Evolutionary conservation across 2,329 filamentous ascomycete species (phyloP).

Genomic region (Colletotrichum tropicale): DNA sequence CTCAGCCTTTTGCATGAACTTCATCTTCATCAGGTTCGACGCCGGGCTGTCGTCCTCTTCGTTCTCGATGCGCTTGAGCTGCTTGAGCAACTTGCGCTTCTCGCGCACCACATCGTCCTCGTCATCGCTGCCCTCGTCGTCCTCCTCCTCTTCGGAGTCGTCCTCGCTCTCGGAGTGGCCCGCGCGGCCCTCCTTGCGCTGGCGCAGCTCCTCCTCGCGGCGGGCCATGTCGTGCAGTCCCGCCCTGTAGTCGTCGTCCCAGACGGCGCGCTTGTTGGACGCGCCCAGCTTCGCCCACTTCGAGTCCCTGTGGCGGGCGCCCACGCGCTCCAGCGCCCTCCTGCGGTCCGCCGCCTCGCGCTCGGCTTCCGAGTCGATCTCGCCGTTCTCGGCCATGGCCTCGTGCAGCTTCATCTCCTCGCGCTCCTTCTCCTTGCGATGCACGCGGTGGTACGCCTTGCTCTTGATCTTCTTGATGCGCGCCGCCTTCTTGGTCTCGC

Average conservation of each 20-base stretch:
- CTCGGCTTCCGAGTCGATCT: slow-evolving; percentile 69
- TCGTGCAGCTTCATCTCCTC: slow-evolving; percentile 57
- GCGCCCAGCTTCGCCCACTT: slow-evolving; percentile 91
- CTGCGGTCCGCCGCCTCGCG: slow-evolving; percentile 71
- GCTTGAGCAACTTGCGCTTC: slow-evolving; percentile 42
- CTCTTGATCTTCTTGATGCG: slow-evolving; percentile 99
- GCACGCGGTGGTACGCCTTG: slow-evolving; percentile 90
- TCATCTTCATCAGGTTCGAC: slow-evolving; percentile 79
- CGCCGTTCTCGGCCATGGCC: slow-evolving; percentile 60
- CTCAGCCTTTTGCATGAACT: slow-evolving; percentile 94
- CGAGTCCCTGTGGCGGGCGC: slow-evolving; percentile 83
- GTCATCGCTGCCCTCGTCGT: slow-evolving; percentile 62
- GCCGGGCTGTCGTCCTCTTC: slow-evolving; percentile 55
- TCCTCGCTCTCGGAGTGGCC: slow-evolving; percentile 49
- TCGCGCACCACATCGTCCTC: slow-evolving; percentile 44
- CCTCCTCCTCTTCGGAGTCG: slow-evolving; percentile 58
- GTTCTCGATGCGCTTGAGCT: slow-evolving; percentile 49
- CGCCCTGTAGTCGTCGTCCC: slow-evolving; percentile 85
- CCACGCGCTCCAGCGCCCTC: slow-evolving; percentile 84
- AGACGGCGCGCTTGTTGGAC: slow-evolving; percentile 78
- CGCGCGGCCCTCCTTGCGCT: slow-evolving; percentile 76
- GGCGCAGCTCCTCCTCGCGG: slow-evolving; percentile 80
- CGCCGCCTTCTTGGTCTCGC: slow-evolving; percentile 86
- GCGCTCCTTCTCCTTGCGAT: slow-evolving; percentile 73
- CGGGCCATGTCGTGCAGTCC: slow-evolving; percentile 82